Base-by-base conservation (phyloP, 164 flowering plant species). In the Tetracentron sinense region DNA sequence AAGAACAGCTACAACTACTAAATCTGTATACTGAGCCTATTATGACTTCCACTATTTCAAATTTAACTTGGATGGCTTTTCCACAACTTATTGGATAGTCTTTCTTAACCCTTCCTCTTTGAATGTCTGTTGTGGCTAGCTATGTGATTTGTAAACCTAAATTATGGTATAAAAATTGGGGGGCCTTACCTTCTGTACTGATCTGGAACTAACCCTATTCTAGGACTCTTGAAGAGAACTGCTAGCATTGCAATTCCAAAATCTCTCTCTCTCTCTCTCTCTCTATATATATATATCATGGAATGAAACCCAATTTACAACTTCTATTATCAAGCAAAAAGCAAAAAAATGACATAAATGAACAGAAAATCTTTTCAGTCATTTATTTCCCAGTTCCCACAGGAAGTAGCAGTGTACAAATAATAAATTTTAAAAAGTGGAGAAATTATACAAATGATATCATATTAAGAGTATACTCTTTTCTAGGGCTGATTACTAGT, bases 401-500 rank as follows among this genome's bases (percentile, higher is more conserved):
- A 49, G 7, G 53, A 7, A 0, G 20, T n/a, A 49, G 25, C 23
- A 49, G 21, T 3, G 23, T 19, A 22, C 53, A 49, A 49, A 49
- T 19, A 20, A 49, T 7, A 49, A 49, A 49, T 7, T 1, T 14
- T 22, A 6, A 49, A 16, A 49, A 16, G 21, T 19, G 2, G 30
- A 19, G 17, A 23, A 56, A 56, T 29, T 30, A 28, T 25, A 54
- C 33, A 29, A n/a, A 1, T 28, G 14, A 33, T 22, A 19, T 30
- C 19, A 54, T 42, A 29, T 38, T 49, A 49, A 53, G 6, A 49
- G 53, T 11, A 26, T 6, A 19, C 17, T 19, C 22, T 27, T 63
- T 52, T 28, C 28, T 23, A 50, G 35, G 42, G 57, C 17, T 56
- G 46, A 12, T 53, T 58, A 48, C 38, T 49, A 60, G 64, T 47